phyloP scores from a whole-genome alignment of 2,329 filamentous ascomycete genomes.

The Colletotrichum plurivorum region DNA sequence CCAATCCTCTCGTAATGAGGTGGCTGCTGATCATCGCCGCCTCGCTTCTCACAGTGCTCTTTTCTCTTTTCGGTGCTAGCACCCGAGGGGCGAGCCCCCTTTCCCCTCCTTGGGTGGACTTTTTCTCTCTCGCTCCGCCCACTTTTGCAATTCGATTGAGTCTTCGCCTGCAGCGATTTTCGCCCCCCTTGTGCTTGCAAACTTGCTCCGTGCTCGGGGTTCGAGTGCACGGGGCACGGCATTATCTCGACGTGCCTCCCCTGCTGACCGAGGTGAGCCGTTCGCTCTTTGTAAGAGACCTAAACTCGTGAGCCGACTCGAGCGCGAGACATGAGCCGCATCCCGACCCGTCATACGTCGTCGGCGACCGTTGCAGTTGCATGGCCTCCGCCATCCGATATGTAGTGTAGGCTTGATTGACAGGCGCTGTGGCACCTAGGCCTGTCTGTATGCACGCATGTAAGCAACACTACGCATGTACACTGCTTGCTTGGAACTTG shows the following conservation, averaged over 20 bases:
- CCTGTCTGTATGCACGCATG: neutral
- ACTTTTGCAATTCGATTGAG: conserved; percentile 39
- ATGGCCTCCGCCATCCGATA: neutral
- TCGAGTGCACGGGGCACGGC: conserved; percentile 13
- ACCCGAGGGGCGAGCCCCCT: neutral
- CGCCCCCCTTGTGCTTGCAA: conserved; percentile 2
- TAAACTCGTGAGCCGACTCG: too few relatives aligned
- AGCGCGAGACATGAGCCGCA: too few relatives aligned
- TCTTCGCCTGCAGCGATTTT: conserved; percentile 36
- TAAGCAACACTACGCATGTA: too few relatives aligned
- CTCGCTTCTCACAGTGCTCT: too few relatives aligned
- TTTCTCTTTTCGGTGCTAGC: conserved; percentile 3
- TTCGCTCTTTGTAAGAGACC: too few relatives aligned
- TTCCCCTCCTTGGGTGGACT: neutral
- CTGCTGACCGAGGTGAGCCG: conserved; percentile 1
- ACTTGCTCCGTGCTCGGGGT: conserved; percentile 17
- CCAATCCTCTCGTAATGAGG: conserved; percentile 23
- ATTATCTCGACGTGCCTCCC: conserved; percentile 9
- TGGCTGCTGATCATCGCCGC: conserved; percentile 13
- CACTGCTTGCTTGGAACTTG: too few relatives aligned
- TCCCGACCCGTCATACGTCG: neutral
- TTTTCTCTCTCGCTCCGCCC: conserved; percentile 1
- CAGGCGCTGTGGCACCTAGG: conserved; percentile 7
- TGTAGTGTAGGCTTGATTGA: conserved; percentile 1
- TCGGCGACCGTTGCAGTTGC: neutral